These are phyloP conservation scores for Trametes gibbosa DNA, from an alignment of 768 basidiomycete genomes.

Conservation along the genomic window DNA sequence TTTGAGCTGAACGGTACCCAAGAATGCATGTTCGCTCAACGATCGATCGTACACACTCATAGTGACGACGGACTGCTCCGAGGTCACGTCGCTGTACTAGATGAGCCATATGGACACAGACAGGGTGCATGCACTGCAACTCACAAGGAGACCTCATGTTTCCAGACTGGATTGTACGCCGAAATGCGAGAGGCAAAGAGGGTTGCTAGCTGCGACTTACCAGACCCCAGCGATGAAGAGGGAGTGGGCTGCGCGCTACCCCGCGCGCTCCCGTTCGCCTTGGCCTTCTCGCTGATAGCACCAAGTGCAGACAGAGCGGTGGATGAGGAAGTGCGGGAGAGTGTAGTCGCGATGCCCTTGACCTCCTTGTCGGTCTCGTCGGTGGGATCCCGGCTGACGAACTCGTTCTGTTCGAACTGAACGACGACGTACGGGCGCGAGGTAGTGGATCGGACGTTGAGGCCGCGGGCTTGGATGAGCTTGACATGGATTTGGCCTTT, in stretches of 20 bases:
- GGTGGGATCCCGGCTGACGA: conserved; percentile 87
- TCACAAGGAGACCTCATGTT: conserved; percentile 98
- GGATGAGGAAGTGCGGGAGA: conserved; percentile 57
- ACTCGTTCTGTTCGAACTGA: conserved; percentile 99
- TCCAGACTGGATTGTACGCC: conserved; percentile 94
- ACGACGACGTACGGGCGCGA: conserved; percentile 92
- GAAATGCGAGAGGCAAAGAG: conserved; percentile 62
- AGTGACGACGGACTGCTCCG: conserved; percentile 76
- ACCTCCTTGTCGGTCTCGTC: conserved; percentile 86
- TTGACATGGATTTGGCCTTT: conserved; percentile 92
- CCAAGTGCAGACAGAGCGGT: conserved; percentile 66
- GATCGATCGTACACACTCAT: conserved; percentile 91
- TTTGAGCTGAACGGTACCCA: conserved; percentile 89
- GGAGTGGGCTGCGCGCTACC: conserved; percentile 24
- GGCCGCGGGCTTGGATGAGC: conserved; percentile 84
- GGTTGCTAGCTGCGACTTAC: conserved; percentile 26
- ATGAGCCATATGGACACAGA: not conserved
- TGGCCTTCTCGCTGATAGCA: conserved; percentile 52
- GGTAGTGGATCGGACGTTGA: conserved; percentile 64
- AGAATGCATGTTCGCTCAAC: conserved; percentile 80
- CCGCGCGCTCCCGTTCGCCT: conserved; percentile 15
- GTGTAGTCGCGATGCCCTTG: conserved; percentile 67
- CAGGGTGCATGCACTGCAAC: conserved; percentile 32
- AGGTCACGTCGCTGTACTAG: conserved; percentile 82
- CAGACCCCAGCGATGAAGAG: conserved; percentile 28